A percentile compares a stretch with the other conserved stretches of the same genome.
These are phyloP conservation scores for Arbutus unedo DNA, from an alignment of 148 eudicot genomes.

Conservation along the genomic window DNA sequence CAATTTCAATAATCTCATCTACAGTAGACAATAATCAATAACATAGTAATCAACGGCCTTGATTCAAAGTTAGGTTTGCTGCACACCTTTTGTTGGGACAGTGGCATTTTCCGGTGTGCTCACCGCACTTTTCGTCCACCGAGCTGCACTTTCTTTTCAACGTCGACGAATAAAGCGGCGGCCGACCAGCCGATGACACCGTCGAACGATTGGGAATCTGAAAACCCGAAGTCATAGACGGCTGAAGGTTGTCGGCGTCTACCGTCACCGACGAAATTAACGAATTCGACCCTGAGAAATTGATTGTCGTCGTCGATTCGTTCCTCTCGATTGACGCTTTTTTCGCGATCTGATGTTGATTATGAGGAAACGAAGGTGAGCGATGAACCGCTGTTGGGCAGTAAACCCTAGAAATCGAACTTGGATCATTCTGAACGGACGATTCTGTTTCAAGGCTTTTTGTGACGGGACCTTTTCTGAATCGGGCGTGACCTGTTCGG, in stretches of 20 bases:
- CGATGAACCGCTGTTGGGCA: background rate
- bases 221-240: constrained; percentile 14
- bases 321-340: constrained; percentile 37
- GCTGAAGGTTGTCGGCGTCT: constrained; percentile 8
- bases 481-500: constrained; percentile 78
- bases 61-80: no score
- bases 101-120: constrained; percentile 39
- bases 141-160: background rate
- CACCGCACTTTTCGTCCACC: background rate
- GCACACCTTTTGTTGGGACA: constrained; percentile 50
- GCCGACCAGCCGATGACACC: constrained; percentile 39
- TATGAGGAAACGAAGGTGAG: constrained; percentile 46
- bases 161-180: constrained; percentile 27
- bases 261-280: constrained; percentile 2
- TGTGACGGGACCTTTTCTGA: constrained; percentile 11
- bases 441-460: background rate
- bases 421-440: constrained; percentile 12
- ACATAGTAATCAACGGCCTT: background rate
- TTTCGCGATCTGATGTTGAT: constrained; percentile 15
- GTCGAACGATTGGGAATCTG: background rate
- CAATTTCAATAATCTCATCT: background rate
- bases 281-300: no score
- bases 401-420: background rate
- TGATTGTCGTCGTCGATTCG: constrained; percentile 33
- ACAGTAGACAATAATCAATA: background rate